Conservation (phyloP, 2,329 filamentous ascomycete species). For the Microdochium trichocladiopsis region DNA sequence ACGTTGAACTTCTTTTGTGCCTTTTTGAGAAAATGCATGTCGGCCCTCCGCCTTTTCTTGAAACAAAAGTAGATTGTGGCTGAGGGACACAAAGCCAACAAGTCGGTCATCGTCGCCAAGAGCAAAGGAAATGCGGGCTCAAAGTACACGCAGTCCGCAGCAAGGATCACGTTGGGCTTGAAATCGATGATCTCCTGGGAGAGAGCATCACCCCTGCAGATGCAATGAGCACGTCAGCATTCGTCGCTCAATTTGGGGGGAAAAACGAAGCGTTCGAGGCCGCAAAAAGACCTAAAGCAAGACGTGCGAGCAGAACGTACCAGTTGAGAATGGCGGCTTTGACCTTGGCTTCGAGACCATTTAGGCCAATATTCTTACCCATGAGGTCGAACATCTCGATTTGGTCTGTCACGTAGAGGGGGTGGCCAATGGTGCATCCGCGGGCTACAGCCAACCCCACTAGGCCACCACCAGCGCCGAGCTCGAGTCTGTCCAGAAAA, state of each 20-base stretch:
- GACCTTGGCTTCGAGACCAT: slow-evolving; percentile 58
- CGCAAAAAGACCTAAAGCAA: too few relatives aligned
- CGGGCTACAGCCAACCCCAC: slow-evolving; percentile 62
- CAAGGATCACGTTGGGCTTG: slow-evolving; percentile 76
- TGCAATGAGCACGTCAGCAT: slow-evolving; percentile 47
- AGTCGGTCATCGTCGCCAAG: slow-evolving; percentile 66
- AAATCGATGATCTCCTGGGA: slow-evolving; percentile 42
- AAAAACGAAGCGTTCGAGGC: too few relatives aligned
- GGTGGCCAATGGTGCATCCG: slow-evolving; percentile 43
- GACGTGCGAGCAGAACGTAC: too few relatives aligned
- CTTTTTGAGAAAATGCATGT: slow-evolving; percentile 67
- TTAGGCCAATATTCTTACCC: slow-evolving; percentile 80
- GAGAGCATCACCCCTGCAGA: slow-evolving; percentile 51
- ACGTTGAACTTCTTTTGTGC: slow-evolving; percentile 61
- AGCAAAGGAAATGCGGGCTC: slow-evolving; percentile 91
- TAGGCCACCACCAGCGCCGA: slow-evolving; percentile 86
- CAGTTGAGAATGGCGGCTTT: slow-evolving; percentile 72
- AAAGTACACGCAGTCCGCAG: slow-evolving; percentile 95
- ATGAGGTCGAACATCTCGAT: slow-evolving; percentile 78
- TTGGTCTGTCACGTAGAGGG: slow-evolving; percentile 83
- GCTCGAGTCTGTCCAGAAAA: slow-evolving; percentile 59
- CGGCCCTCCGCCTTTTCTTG: slow-evolving; percentile 81
- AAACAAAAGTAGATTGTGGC: slow-evolving; percentile 77
- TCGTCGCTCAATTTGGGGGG: too few relatives aligned
- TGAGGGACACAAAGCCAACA: slow-evolving; percentile 65